Base-by-base conservation (phyloP, 805 yeast genomes). In the Candida ponderosae region DNA sequence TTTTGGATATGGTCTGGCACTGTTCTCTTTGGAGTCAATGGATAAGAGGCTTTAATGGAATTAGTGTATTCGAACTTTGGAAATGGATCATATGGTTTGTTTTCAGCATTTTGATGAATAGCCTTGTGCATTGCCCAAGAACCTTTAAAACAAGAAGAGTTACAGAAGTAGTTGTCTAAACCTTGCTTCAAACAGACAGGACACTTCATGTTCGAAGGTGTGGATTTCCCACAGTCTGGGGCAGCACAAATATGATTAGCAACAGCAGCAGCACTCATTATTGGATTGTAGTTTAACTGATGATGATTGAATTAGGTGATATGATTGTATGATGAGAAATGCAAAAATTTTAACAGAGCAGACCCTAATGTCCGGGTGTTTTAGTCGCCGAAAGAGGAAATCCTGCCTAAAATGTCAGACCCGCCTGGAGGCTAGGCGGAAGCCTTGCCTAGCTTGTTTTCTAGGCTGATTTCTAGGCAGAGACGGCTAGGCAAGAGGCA, bases 151-250 rank as follows among this genome's bases (percentile, higher is more conserved):
- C 98, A 90, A 1, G 63, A 62, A 46, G 89, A 95, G 53, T 79
- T 72, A 64, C 98, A 93, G 61, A 90, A 93, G 16, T 70, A 70
- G 34, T 74, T 65, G 30, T 69, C 65, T 35, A 74, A 48, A 14
- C 78, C 85, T 42, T 70, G 70, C 54, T 93, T 89, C 43, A 93
- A 62, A 60, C 98, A 93, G 14, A 89, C 68, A 0, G 98, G 98
- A 59, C 98, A 93, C 56, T 88, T 88, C 46, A 93, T 66, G 31
- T 70, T 60, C 17, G 94, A 81, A 4, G 66, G 66, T 13, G 96
- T 88, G 28, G 69, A 72, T 50, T 87, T 88, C 17, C 93, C 93
- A 66, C 98, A 93, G 49, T 76, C 84, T 17, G 84, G 75, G 18
- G 95, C 83, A 10, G 84, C 66, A 61, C 97, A 90, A 24, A 11